Evolutionary conservation across 495 filamentous ascomycete genomes (phyloP).

Genomic region (Tuber microsphaerosporum): DNA sequence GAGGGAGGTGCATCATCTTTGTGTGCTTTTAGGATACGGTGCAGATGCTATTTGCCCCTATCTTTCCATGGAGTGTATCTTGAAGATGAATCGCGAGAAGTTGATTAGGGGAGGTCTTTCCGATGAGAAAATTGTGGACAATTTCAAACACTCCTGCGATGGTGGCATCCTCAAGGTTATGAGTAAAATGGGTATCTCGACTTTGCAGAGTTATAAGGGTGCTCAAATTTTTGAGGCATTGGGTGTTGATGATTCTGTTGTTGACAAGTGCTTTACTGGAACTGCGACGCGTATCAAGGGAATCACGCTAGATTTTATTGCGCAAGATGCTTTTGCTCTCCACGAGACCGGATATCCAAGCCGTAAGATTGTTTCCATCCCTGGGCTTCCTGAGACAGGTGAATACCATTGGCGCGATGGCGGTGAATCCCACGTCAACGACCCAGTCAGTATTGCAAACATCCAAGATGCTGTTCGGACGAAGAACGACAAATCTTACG

Average conservation of each 20-base stretch:
- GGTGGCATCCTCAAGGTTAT: conserved; percentile 99
- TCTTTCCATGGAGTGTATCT: conserved; percentile 92
- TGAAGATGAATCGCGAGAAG: conserved; percentile 96
- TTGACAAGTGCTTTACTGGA: conserved; percentile 93
- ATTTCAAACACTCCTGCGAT: conserved; percentile 97
- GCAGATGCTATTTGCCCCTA: conserved; percentile 96
- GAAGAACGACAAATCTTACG: conserved; percentile 99
- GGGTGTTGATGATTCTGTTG: conserved; percentile 88
- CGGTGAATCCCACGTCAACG: conserved; percentile 96
- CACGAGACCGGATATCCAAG: conserved; percentile 94
- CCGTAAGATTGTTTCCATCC: conserved; percentile 66
- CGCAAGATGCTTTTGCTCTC: conserved; percentile 92
- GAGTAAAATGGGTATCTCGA: conserved; percentile 99
- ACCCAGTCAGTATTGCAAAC: conserved; percentile 90
- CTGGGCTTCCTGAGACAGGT: conserved; percentile 85
- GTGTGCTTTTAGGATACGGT: conserved; percentile 92
- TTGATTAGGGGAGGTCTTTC: conserved; percentile 83
- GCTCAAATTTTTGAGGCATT: conserved; percentile 99
- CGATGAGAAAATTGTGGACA: conserved; percentile 79
- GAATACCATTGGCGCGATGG: conserved; percentile 99
- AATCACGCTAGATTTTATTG: conserved; percentile 91
- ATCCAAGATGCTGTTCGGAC: conserved; percentile 96
- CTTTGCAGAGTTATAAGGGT: conserved; percentile 95
- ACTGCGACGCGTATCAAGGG: conserved; percentile 95
- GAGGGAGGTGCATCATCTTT: conserved; percentile 98